Evolutionary conservation across 768 basidiomycete species (phyloP).

Genomic region (Daedaleopsis nitida): DNA sequence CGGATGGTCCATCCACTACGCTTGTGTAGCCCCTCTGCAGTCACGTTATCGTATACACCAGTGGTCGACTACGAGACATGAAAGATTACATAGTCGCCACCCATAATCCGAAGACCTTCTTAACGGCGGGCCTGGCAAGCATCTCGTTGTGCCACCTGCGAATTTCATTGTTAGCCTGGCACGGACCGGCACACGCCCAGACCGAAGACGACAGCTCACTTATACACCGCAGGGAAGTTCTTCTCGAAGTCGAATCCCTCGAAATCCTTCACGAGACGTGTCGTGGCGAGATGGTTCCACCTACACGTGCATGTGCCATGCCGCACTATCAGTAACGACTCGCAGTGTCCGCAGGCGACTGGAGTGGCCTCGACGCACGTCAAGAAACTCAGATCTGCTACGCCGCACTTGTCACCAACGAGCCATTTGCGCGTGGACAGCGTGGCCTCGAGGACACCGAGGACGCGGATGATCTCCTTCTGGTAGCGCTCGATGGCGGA

Average conservation of each 20-base stretch:
- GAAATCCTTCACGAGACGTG: constrained; percentile 1
- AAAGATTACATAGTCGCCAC: too few relatives aligned
- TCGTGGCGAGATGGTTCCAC: neutral
- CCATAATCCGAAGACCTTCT: too few relatives aligned
- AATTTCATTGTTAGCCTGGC: too few relatives aligned
- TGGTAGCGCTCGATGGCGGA: constrained; percentile 17
- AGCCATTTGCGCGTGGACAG: constrained; percentile 11
- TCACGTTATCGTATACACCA: too few relatives aligned
- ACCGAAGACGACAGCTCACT: neutral
- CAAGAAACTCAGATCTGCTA: constrained; percentile 13
- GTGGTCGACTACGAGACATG: too few relatives aligned
- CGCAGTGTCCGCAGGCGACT: neutral
- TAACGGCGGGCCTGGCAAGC: too few relatives aligned
- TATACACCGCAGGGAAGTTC: constrained; percentile 13
- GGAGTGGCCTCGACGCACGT: neutral
- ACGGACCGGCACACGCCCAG: too few relatives aligned
- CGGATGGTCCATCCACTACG: too few relatives aligned
- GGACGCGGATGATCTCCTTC: constrained; percentile 11
- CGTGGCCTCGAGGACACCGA: constrained; percentile 9
- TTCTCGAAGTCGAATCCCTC: constrained; percentile 12
- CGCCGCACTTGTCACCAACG: constrained; percentile 10
- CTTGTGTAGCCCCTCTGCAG: too few relatives aligned
- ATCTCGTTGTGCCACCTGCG: too few relatives aligned
- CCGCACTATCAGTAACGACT: neutral
- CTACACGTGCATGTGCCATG: neutral